Percentiles rank a stretch among this genome's conserved stretches.
Conservation (phyloP, 441 rosid genomes). For the Adansonia grandidieri region DNA sequence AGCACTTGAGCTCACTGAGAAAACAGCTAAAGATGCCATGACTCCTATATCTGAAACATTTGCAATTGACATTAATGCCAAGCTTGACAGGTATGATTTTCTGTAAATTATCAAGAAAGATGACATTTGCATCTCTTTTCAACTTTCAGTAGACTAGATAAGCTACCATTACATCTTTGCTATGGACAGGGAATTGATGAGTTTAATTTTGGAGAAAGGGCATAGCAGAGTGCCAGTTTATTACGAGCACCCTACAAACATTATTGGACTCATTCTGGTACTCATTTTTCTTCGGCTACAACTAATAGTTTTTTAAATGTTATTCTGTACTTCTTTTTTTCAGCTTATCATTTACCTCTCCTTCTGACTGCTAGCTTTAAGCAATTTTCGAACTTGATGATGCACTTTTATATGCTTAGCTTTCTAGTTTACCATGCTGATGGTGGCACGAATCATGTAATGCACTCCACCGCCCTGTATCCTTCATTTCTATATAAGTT, state of each 20-base stretch:
- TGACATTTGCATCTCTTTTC: conserved; percentile 21
- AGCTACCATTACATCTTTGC: conserved; percentile 26
- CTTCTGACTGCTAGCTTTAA: not conserved
- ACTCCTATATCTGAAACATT: conserved; percentile 79
- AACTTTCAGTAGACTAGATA: not conserved
- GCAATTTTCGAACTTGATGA: not conserved
- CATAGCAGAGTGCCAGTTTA: conserved; percentile 82
- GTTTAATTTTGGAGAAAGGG: conserved; percentile 66
- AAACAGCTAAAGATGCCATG: conserved; percentile 86
- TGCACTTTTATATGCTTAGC: not conserved
- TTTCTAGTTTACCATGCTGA: not conserved
- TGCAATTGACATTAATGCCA: conserved; percentile 73
- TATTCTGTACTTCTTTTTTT: not conserved
- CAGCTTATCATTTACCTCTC: not conserved
- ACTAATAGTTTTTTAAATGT: too few relatives aligned
- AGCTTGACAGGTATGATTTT: conserved; percentile 59
- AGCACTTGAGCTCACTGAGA: conserved; percentile 87
- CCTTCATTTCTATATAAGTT: not conserved
- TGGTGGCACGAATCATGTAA: not conserved
- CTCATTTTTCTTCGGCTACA: not conserved
- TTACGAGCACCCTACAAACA: conserved; percentile 64
- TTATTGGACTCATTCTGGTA: conserved; percentile 77
- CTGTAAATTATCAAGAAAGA: conserved; percentile 12
- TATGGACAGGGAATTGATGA: conserved; percentile 61
- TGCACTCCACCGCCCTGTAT: not conserved